Evolutionary conservation across 108 stramenopile genomes (phyloP).

Genomic region (Aureococcus anophagefferens): DNA sequence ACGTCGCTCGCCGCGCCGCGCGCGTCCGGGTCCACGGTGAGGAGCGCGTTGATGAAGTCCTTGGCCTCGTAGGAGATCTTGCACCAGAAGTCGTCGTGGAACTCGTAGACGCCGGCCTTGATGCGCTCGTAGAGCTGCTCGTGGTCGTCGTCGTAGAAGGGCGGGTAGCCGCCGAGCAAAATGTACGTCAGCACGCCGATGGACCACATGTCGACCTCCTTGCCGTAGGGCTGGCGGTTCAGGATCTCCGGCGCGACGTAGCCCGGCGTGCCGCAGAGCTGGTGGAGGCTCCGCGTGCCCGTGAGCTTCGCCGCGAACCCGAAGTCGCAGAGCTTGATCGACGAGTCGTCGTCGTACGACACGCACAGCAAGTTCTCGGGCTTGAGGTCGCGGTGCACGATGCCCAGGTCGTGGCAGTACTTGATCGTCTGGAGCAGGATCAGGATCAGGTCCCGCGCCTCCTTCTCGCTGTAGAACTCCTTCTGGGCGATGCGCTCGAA

Average conservation of each 20-base stretch:
- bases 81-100: conserved; percentile 33
- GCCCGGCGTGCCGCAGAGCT: conserved; percentile 84
- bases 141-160: conserved; percentile 16
- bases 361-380: conserved; percentile 85
- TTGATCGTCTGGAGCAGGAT: conserved; percentile 67
- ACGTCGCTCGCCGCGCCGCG: conserved; percentile 41
- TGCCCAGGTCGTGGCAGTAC: conserved; percentile 62
- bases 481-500: conserved; percentile 87
- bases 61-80: conserved; percentile 33
- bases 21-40: conserved; percentile 29
- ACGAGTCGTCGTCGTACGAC: conserved; percentile 64
- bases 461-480: conserved; percentile 81
- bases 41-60: conserved; percentile 34
- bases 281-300: conserved; percentile 50
- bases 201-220: conserved; percentile 30
- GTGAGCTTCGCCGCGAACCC: conserved; percentile 81
- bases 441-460: conserved; percentile 68
- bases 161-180: conserved; percentile 22
- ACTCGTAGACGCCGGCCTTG: conserved; percentile 26
- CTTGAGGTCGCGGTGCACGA: conserved; percentile 83
- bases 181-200: conserved; percentile 30
- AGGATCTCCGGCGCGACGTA: too few relatives aligned
- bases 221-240: too few relatives aligned
- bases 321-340: conserved; percentile 94
- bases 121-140: too few relatives aligned